Base-by-base conservation (phyloP, 2,329 filamentous ascomycete species). In the Phoma sp. region DNA sequence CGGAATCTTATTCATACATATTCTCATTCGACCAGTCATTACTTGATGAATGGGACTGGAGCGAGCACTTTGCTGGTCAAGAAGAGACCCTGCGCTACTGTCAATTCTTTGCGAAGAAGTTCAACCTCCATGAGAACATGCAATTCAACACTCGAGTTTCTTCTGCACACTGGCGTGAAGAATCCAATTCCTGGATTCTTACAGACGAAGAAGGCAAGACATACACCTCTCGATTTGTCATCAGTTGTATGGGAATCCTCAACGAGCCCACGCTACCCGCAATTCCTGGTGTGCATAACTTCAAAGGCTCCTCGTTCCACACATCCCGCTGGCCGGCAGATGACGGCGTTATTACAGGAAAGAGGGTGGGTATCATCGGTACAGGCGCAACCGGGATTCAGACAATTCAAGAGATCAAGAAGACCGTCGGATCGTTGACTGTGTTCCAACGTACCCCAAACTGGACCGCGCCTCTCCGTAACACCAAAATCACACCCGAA, bases 371-470 rank as follows among this genome's bases (percentile, higher is more conserved):
- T 7, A 78, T 88, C 56, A 82, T 89, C 29, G 86, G 86, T 6
- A 66, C 65, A 18, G 86, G 86, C 1, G 80, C 85, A 0, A 83
- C 83, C 0, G 86, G 85, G 0, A 81, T 88, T 0, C 86, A 89
- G 59, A 79, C 86, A 33, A 78, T 80, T 0, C 86, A 89, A 58
- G 83, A 83, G 35, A 80, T 81, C 73, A 83, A 79, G 4, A 79
- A 79, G 2, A 65, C 77, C 9, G 83, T 80, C 0, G 76, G 75
- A 5, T 67, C 69, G 36, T 38, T 89, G 1, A 78, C 72, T 5
- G 82, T 89, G 38, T 88, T 88, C 70, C 84, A 88, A 64, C 80
- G 87, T 2, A 88, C 85, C 0, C 86, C 86, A 0, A 69, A 65
- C 46, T 64, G 60, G 59, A 61, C 60, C n/a, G 59, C 59, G 5